Evolutionary conservation across 306 rosid species (phyloP).

Genomic region (Quercus ilex): DNA sequence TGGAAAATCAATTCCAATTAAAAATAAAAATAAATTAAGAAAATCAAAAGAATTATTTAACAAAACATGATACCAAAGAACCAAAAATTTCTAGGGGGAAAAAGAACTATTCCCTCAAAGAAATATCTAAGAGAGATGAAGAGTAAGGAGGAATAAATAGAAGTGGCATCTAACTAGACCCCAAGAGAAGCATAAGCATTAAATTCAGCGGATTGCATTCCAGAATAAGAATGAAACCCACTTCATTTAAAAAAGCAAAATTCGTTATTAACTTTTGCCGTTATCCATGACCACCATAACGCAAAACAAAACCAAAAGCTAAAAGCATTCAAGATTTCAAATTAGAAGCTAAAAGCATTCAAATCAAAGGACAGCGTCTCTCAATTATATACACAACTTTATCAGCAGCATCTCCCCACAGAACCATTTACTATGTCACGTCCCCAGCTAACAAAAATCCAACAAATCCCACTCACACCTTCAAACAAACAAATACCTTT

Average conservation of each 20-base stretch:
- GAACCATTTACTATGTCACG: slow-evolving; percentile 3
- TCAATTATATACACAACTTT: not conserved
- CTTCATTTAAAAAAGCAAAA: slow-evolving; percentile 10
- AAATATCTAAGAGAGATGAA: slow-evolving; percentile 6
- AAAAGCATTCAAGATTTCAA: not conserved
- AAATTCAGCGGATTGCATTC: slow-evolving; percentile 19
- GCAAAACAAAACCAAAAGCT: slow-evolving; percentile 9
- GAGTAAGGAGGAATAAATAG: slow-evolving; percentile 21
- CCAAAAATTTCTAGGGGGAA: not conserved
- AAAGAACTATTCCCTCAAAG: not conserved
- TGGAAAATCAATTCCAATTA: not conserved
- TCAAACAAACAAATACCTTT: not conserved
- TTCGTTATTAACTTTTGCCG: slow-evolving; percentile 22
- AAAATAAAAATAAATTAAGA: not conserved
- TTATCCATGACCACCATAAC: slow-evolving; percentile 26
- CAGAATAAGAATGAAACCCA: slow-evolving; percentile 28
- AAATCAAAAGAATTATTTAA: not conserved
- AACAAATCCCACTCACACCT: slow-evolving; percentile 9
- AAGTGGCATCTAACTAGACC: slow-evolving; percentile 27
- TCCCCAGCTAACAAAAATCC: slow-evolving; percentile 15
- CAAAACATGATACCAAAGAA: not conserved
- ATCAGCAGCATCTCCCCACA: slow-evolving; percentile 9
- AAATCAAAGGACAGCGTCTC: not conserved
- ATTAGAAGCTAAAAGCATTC: not conserved
- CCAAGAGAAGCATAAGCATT: slow-evolving; percentile 28